phyloP scores from a whole-genome alignment of 2,329 filamentous ascomycete genomes.

The Xenosphaeropsis pyriputrescens region DNA sequence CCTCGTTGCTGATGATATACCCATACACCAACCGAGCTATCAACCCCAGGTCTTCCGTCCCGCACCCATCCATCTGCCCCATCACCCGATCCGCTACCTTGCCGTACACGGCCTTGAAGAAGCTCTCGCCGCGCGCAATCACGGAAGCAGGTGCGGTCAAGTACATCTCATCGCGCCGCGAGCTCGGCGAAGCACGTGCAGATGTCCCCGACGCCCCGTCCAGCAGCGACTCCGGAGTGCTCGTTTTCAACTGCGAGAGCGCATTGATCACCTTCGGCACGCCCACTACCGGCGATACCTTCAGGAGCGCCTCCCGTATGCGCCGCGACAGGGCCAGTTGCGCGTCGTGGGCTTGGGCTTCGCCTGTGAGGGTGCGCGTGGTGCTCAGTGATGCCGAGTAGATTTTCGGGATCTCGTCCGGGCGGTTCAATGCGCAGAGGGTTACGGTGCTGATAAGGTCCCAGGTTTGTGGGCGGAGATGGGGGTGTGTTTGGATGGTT shows the following conservation, averaged over 20 bases:
- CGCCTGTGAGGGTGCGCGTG: constrained; percentile 10
- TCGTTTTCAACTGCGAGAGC: constrained; percentile 26
- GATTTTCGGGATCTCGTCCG: constrained; percentile 29
- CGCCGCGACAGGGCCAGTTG: constrained; percentile 27
- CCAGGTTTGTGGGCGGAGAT: constrained; percentile 29
- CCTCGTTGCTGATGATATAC: constrained; percentile 31
- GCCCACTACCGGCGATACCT: constrained; percentile 30
- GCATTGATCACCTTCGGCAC: constrained; percentile 37
- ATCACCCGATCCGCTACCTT: constrained; percentile 31
- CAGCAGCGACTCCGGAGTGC: constrained; percentile 25
- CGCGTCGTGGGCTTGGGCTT: constrained; percentile 18
- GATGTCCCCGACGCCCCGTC: constrained; percentile 17
- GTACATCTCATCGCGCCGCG: constrained; percentile 23
- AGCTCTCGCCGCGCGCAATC: constrained; percentile 26
- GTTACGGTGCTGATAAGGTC: constrained; percentile 31
- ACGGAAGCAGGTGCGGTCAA: constrained; percentile 19
- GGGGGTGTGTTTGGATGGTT: constrained; percentile 23
- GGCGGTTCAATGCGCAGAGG: constrained; percentile 30
- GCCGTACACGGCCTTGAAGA: constrained; percentile 34
- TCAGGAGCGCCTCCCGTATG: constrained; percentile 33
- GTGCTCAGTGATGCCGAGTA: constrained; percentile 26
- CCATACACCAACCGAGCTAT: constrained; percentile 32
- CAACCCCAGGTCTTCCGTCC: constrained; percentile 33
- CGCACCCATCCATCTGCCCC: constrained; percentile 30
- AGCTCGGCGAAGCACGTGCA: constrained; percentile 21